These are phyloP conservation scores for Nepenthes gracilis DNA, from an alignment of 148 eudicot species.

Conservation along the genomic window DNA sequence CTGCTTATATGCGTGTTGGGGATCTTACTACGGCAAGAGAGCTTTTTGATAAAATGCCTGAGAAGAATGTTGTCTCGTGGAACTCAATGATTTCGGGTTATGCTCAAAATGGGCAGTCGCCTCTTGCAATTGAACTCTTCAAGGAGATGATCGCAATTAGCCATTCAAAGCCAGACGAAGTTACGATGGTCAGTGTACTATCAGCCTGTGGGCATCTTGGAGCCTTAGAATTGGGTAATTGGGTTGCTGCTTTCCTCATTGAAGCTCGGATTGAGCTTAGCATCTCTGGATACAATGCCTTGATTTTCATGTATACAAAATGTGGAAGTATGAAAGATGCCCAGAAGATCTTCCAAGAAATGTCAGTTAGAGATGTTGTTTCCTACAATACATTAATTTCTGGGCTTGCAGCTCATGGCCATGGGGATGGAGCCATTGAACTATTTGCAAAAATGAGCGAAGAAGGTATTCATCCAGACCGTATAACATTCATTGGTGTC, in stretches of 20 bases:
- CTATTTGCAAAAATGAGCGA: constrained; percentile 33
- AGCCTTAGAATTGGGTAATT: constrained; percentile 44
- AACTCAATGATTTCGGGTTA: constrained; percentile 66
- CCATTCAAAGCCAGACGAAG: constrained; percentile 36
- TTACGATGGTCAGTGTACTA: constrained; percentile 46
- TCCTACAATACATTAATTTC: constrained; percentile 52
- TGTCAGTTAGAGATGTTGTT: constrained; percentile 43
- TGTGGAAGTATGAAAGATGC: constrained; percentile 62
- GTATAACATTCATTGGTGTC: constrained; percentile 39
- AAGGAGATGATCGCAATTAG: constrained; percentile 27
- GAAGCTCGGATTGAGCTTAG: constrained; percentile 23
- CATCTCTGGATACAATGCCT: constrained; percentile 40
- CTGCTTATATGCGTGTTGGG: constrained; percentile 45
- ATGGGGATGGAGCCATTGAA: constrained; percentile 38
- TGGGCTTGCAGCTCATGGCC: constrained; percentile 58
- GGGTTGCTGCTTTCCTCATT: constrained; percentile 23
- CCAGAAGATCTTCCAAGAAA: constrained; percentile 24
- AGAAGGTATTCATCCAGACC: constrained; percentile 39
- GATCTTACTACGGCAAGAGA: constrained; percentile 37
- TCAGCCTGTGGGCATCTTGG: constrained; percentile 75
- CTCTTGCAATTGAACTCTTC: constrained; percentile 46
- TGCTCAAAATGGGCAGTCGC: constrained; percentile 56
- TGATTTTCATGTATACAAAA: constrained; percentile 61
- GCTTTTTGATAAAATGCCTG: constrained; percentile 38
- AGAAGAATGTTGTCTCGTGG: constrained; percentile 43